These are phyloP conservation scores for Mucor piriformis DNA, from an alignment of 371 early-diverging fungal genomes.

Conservation along the genomic window DNA sequence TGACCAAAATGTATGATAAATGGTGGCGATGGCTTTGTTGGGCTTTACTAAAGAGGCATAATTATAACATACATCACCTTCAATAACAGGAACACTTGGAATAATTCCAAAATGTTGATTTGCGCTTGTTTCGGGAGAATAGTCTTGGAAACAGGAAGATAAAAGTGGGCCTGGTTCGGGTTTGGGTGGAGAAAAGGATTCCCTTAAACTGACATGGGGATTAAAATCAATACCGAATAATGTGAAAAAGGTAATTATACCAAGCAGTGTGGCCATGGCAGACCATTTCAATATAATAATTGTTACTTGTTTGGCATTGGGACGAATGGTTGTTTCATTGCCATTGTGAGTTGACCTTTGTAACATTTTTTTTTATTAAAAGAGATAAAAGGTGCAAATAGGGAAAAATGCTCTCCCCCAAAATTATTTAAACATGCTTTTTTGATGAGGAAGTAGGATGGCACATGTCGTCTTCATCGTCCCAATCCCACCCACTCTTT, in stretches of 20 bases:
- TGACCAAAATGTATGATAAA: conserved; percentile 21
- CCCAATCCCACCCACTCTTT: conserved; percentile 25
- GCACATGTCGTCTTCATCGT: conserved; percentile 11
- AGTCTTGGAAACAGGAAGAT: conserved; percentile 18
- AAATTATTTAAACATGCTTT: not conserved
- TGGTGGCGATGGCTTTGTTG: not conserved
- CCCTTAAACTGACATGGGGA: conserved; percentile 36
- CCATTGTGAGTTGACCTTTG: not conserved
- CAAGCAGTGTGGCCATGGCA: not conserved
- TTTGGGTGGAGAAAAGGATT: conserved; percentile 34
- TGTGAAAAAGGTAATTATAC: conserved; percentile 31
- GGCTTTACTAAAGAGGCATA: conserved; percentile 36
- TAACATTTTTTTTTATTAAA: not conserved
- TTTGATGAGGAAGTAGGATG: not conserved
- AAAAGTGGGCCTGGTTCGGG: conserved; percentile 27
- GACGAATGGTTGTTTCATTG: not conserved
- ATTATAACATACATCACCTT: conserved; percentile 46
- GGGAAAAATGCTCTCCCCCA: not conserved
- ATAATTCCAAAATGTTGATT: conserved; percentile 30
- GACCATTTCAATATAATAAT: conserved; percentile 18
- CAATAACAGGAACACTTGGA: conserved; percentile 41
- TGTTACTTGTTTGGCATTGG: conserved; percentile 3
- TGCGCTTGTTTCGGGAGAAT: not conserved
- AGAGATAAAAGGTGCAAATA: not conserved
- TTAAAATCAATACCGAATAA: conserved; percentile 47